Evolutionary conservation across 2,329 filamentous ascomycete genomes (phyloP).

Genomic region (Pyrenophora teres): DNA sequence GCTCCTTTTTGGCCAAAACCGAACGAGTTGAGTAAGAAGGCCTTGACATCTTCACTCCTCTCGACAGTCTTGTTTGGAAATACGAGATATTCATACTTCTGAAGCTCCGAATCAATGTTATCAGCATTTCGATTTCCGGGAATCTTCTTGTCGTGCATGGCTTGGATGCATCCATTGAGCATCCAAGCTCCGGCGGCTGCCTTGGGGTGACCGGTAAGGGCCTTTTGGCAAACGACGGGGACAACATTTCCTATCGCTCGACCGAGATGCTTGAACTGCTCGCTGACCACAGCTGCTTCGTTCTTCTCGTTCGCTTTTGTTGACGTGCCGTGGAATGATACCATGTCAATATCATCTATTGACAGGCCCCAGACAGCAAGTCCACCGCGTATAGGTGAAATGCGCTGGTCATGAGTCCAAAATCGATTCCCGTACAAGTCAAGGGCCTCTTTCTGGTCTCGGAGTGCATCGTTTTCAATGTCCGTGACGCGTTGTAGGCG

Average conservation of each 20-base stretch:
- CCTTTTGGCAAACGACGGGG: constrained; percentile 98
- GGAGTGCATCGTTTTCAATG: constrained; percentile 82
- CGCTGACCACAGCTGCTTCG: constrained; percentile 94
- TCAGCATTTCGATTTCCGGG: constrained; percentile 98
- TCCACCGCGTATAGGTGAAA: constrained; percentile 92
- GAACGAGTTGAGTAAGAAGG: constrained; percentile 98
- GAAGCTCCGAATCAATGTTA: constrained; percentile 94
- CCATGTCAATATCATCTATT: constrained; percentile 91
- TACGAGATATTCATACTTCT: constrained; percentile 96
- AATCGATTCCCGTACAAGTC: constrained; percentile 96
- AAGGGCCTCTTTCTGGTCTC: constrained; percentile 94
- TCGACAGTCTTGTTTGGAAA: constrained; percentile 95
- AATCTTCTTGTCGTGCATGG: constrained; percentile 90
- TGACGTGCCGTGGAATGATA: constrained; percentile 98
- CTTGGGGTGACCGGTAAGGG: constrained; percentile 97
- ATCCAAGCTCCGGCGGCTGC: constrained; percentile 99
- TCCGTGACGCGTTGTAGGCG: constrained; percentile 81
- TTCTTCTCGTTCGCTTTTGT: constrained; percentile 99
- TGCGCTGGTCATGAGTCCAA: constrained; percentile 94
- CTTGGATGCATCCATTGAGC: constrained; percentile 97
- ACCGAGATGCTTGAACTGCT: constrained; percentile 93
- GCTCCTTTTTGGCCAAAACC: constrained; percentile 99
- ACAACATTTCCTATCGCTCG: constrained; percentile 96
- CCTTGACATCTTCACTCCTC: constrained; percentile 93
- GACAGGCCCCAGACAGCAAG: constrained; percentile 98